Conservation (phyloP, 306 rosid species). For the Trifolium fragiferum region DNA sequence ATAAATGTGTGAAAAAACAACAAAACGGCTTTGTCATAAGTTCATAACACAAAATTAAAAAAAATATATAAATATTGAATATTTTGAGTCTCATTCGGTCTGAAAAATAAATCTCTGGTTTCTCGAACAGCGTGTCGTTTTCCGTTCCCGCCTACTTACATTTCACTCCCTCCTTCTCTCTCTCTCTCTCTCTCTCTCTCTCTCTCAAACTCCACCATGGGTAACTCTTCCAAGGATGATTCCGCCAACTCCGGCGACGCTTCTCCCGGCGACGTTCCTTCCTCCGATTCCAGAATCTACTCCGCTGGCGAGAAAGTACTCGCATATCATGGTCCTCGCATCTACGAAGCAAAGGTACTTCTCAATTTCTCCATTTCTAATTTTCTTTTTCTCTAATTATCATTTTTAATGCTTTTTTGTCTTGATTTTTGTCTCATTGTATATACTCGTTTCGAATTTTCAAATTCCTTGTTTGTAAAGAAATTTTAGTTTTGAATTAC, state of each 20-base stretch:
- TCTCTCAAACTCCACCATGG: slow-evolving; percentile 55
- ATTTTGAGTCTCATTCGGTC: slow-evolving; percentile 1
- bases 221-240: slow-evolving; percentile 73
- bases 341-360: slow-evolving; percentile 91
- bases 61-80: neutral
- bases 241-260: slow-evolving; percentile 73
- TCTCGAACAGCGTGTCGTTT: slow-evolving; percentile 25
- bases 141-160: slow-evolving; percentile 45
- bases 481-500: slow-evolving; percentile 1
- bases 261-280: slow-evolving; percentile 67
- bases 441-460: slow-evolving; percentile 15
- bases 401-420: neutral
- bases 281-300: slow-evolving; percentile 58
- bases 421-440: slow-evolving; percentile 15
- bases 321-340: slow-evolving; percentile 89
- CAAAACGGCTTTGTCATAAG: slow-evolving; percentile 10
- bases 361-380: neutral
- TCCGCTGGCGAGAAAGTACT: slow-evolving; percentile 85
- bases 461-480: neutral
- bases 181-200: neutral
- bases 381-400: neutral
- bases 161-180: neutral
- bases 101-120: neutral
- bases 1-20: neutral
- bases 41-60: no score